Evolutionary conservation across 2,329 filamentous ascomycete genomes (phyloP), one percentile per base, ranked within the genome.

Genomic region (Pestalotiopsis sp.): DNA sequence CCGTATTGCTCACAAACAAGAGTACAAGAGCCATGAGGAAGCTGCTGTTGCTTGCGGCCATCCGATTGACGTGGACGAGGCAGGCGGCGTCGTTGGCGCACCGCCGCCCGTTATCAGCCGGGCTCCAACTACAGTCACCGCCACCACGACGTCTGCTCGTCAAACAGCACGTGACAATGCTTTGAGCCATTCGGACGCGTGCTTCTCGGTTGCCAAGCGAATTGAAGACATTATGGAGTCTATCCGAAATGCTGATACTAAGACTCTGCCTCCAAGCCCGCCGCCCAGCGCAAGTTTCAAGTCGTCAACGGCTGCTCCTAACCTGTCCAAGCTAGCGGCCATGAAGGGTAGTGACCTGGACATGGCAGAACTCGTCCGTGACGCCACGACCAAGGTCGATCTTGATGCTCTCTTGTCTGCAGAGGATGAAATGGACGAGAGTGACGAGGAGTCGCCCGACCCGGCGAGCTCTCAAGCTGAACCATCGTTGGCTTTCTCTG

Each of bases 1-100:
- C 79, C 94, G 96, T 68, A 98, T 99, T 75, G 94, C 95, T 31
- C 96, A 99, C 82, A 93, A 92, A 78, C 88, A 93, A 69, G 94
- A 97, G 72, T 98, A 95, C 84, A 95, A 97, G 82, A 98, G 94
- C 75, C 96, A 99, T 77, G 95, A 98, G 79, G 93, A 95, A 76
- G 96, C 96, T 71, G 96, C 95, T 41, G 87, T 95, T 68, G 92
- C 93, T 69, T 97, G 94, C 74, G 96, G 96, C 66, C 91, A 95
- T 73, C 90, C 92, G 13, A 89, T 97, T 69, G 93, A 97, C 74
- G 84, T 88, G 71, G 87, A 92, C 72, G 90, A 92, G 66, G 80
- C 80, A 36, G 85, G 85, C 59, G 77, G 85, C 68, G 79, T 85
- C 67, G 83, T 81, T 39, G 81, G 83, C 66, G 83, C 83, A 66